These are phyloP conservation scores for Xerocomellus intermedius DNA, from an alignment of 768 basidiomycete genomes.

Conservation along the genomic window DNA sequence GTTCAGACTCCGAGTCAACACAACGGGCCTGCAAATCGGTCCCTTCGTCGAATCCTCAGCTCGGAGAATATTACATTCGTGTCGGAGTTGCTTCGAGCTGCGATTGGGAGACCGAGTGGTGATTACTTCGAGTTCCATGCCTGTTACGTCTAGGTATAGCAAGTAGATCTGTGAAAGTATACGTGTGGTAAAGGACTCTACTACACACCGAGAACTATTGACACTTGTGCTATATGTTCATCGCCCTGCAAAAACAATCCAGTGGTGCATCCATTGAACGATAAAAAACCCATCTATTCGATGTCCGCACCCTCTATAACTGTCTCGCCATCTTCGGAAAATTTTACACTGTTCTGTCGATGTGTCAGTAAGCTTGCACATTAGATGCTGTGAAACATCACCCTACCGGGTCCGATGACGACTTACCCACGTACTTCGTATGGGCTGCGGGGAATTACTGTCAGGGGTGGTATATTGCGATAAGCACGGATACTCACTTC, in stretches of 20 bases:
- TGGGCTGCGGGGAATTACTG: constrained; percentile 51
- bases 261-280: neutral
- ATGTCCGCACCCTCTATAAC: constrained; percentile 53
- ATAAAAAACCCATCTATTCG: constrained; percentile 13
- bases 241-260: neutral
- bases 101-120: no score
- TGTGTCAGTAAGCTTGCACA: neutral
- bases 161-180: neutral
- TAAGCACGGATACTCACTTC: constrained; percentile 48
- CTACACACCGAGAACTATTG: neutral
- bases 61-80: no score
- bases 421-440: constrained; percentile 83
- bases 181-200: neutral
- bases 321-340: constrained; percentile 74
- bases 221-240: no score
- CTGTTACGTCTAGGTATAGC: no score
- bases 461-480: neutral
- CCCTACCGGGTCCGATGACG: constrained; percentile 43
- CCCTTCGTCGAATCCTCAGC: no score
- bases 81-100: no score
- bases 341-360: constrained; percentile 66
- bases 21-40: no score
- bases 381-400: neutral
- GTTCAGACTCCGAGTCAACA: no score
- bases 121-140: no score